phyloP scores from a whole-genome alignment of 2,329 filamentous ascomycete genomes.

The Colletotrichum cuscutae region DNA sequence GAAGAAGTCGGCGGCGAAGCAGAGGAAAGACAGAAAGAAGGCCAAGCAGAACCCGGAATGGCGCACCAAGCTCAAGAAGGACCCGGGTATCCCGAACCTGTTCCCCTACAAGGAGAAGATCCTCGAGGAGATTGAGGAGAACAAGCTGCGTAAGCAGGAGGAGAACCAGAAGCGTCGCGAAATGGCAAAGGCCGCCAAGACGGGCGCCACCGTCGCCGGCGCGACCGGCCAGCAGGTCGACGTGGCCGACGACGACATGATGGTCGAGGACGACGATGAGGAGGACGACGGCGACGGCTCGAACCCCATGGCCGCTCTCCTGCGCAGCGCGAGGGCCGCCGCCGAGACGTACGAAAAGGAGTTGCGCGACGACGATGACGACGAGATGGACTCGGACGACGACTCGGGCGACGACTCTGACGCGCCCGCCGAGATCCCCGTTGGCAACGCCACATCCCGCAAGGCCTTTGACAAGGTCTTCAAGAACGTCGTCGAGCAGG shows the following conservation, averaged over 20 bases:
- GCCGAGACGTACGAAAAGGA: slow-evolving; percentile 80
- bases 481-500: slow-evolving; percentile 89
- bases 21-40: slow-evolving; percentile 87
- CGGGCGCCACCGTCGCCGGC: slow-evolving; percentile 50
- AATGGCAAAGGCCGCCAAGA: slow-evolving; percentile 74
- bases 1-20: slow-evolving; percentile 90
- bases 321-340: slow-evolving; percentile 84
- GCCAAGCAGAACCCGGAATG: slow-evolving; percentile 98
- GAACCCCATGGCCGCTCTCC: slow-evolving; percentile 91
- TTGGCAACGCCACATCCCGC: slow-evolving; percentile 72
- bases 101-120: slow-evolving; percentile 99
- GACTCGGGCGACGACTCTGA: slow-evolving; percentile 66
- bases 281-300: slow-evolving; percentile 72
- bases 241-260: slow-evolving; percentile 58
- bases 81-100: slow-evolving; percentile 95
- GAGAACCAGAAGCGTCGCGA: slow-evolving; percentile 78
- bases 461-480: slow-evolving; percentile 96
- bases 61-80: slow-evolving; percentile 95
- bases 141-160: slow-evolving; percentile 81
- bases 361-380: slow-evolving; percentile 67
- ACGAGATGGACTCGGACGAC: slow-evolving; percentile 54
- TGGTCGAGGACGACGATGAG: slow-evolving; percentile 61
- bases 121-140: slow-evolving; percentile 93
- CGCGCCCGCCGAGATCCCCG: slow-evolving; percentile 61
- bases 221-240: slow-evolving; percentile 56